Percentiles rank a stretch among this genome's conserved stretches.
These are phyloP conservation scores for Delphinella strobiligena DNA, from an alignment of 2,329 filamentous ascomycete species.

Conservation along the genomic window DNA sequence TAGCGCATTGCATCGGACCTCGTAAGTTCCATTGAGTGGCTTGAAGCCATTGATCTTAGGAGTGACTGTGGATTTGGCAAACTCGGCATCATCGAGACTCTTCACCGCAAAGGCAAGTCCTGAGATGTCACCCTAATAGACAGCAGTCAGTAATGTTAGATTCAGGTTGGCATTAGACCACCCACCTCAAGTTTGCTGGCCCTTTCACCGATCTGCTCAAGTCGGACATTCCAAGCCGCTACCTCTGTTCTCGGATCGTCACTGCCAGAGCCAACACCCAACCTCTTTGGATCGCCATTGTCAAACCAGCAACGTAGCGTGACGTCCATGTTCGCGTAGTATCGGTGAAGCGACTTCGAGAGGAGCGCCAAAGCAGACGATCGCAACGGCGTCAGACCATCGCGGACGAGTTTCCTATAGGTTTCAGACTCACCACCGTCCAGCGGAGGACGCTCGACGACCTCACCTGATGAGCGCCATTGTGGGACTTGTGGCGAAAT, in stretches of 20 bases:
- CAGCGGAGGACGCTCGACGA: conserved; percentile 69
- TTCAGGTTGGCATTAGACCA: conserved; percentile 1
- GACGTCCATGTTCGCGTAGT: conserved; percentile 69
- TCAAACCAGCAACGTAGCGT: conserved; percentile 77
- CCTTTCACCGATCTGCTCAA: conserved; percentile 10
- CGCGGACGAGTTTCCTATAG: conserved; percentile 68
- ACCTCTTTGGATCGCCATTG: conserved; percentile 42
- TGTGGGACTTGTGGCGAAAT: conserved; percentile 69
- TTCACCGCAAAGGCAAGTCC: conserved; percentile 40
- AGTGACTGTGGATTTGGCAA: conserved; percentile 56
- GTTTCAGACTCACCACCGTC: conserved; percentile 70
- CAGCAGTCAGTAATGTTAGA: not conserved
- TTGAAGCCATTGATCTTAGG: conserved; percentile 23
- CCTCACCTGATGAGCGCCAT: conserved; percentile 69
- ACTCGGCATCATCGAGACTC: conserved; percentile 56
- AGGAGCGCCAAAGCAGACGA: conserved; percentile 68
- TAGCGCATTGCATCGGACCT: conserved; percentile 62
- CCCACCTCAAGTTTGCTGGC: conserved; percentile 14
- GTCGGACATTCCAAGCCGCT: conserved; percentile 60
- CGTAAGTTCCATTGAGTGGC: conserved; percentile 50
- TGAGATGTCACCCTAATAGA: conserved; percentile 11
- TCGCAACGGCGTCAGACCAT: conserved; percentile 60
- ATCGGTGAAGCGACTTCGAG: conserved; percentile 68
- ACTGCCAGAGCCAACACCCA: conserved; percentile 17
- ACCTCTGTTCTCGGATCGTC: conserved; percentile 42